Evolutionary conservation across 352 stramenopile genomes (phyloP).

Genomic region (Pythium plurisporium): DNA sequence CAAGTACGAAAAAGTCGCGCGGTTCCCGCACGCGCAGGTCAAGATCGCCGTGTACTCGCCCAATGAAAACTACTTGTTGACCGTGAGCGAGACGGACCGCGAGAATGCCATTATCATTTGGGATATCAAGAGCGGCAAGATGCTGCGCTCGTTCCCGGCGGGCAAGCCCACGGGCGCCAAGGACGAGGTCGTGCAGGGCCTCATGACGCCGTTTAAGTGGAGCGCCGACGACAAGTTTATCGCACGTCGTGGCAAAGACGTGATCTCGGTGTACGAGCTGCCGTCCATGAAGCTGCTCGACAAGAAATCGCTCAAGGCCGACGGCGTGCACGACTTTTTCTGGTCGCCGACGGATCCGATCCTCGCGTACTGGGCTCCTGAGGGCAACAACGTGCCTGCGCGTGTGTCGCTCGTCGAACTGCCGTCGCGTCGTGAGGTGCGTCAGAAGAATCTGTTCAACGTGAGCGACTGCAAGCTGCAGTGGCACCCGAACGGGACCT

Average conservation of each 20-base stretch:
- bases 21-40: slow-evolving; percentile 94
- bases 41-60: slow-evolving; percentile 94
- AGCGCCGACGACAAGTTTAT: slow-evolving; percentile 94
- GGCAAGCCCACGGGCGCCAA: slow-evolving; percentile 73
- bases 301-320: slow-evolving; percentile 94
- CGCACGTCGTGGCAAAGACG: slow-evolving; percentile 91
- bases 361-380: slow-evolving; percentile 95
- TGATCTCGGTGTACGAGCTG: slow-evolving; percentile 94
- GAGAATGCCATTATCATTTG: slow-evolving; percentile 96
- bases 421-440: slow-evolving; percentile 91
- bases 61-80: slow-evolving; percentile 97
- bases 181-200: slow-evolving; percentile 68
- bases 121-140: slow-evolving; percentile 90
- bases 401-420: slow-evolving; percentile 97
- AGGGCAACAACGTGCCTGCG: slow-evolving; percentile 92
- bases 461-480: slow-evolving; percentile 93
- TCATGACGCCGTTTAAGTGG: slow-evolving; percentile 94
- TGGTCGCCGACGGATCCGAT: slow-evolving; percentile 96
- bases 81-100: slow-evolving; percentile 92
- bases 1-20: slow-evolving; percentile 96
- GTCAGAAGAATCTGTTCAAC: slow-evolving; percentile 99
- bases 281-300: slow-evolving; percentile 97
- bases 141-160: slow-evolving; percentile 79
- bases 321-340: slow-evolving; percentile 97
- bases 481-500: slow-evolving; percentile 96